These are phyloP conservation scores for Spergularia marina DNA, from an alignment of 148 eudicot species.

Conservation along the genomic window DNA sequence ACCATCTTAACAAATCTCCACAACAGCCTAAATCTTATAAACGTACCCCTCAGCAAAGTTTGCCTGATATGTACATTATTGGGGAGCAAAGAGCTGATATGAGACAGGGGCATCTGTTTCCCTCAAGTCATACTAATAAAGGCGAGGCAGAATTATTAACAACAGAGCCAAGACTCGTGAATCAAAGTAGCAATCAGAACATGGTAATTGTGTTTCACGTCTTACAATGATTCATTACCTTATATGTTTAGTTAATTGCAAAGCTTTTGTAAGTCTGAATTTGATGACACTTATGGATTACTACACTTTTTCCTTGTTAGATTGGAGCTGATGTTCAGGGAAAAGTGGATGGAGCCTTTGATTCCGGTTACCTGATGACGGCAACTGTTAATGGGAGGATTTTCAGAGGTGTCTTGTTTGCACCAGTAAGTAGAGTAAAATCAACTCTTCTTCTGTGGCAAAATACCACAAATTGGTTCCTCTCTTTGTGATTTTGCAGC, in stretches of 20 bases:
- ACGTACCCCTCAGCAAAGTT: slow-evolving; percentile 1
- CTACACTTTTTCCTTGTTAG: slow-evolving; percentile 25
- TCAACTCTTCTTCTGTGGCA: neutral
- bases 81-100: slow-evolving; percentile 28
- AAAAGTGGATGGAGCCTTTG: slow-evolving; percentile 82
- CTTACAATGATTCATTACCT: neutral
- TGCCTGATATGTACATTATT: slow-evolving; percentile 30
- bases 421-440: slow-evolving; percentile 46
- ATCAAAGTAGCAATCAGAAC: slow-evolving; percentile 30
- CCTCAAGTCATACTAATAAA: slow-evolving; percentile 7
- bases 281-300: neutral
- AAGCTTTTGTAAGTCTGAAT: neutral
- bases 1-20: slow-evolving; percentile 33
- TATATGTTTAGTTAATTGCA: too few species aligned
- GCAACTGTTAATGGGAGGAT: slow-evolving; percentile 75
- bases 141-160: slow-evolving; percentile 6
- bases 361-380: slow-evolving; percentile 89
- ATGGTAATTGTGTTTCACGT: slow-evolving; percentile 33
- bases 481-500: too few species aligned
- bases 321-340: slow-evolving; percentile 90
- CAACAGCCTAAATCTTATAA: slow-evolving; percentile 12
- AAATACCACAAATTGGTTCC: neutral
- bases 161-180: slow-evolving; percentile 14
- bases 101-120: slow-evolving; percentile 17
- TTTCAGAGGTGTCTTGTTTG: slow-evolving; percentile 75